phyloP scores from a whole-genome alignment of 2,329 filamentous ascomycete species.

The Fusarium praegraminearum region DNA sequence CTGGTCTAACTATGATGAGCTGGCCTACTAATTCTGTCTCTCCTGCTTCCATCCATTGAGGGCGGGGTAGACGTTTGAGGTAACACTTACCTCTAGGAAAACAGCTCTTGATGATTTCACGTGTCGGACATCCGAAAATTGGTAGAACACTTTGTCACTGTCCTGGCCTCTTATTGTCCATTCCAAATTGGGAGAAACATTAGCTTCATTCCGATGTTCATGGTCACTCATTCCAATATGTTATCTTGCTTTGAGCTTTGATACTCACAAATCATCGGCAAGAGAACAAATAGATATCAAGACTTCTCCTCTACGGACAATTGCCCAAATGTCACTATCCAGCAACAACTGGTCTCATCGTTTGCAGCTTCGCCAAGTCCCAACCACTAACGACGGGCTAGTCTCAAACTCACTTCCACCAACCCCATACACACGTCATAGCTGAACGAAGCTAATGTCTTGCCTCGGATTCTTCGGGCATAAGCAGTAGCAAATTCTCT shows the following conservation, averaged over 20 bases:
- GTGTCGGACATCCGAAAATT: not conserved
- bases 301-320: not conserved
- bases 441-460: not conserved
- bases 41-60: too few relatives aligned
- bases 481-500: not conserved
- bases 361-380: not conserved
- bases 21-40: too few relatives aligned
- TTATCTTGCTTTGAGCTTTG: too few relatives aligned
- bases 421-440: constrained; percentile 21
- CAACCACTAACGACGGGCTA: not conserved
- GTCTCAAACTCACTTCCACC: constrained; percentile 2
- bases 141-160: not conserved
- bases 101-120: not conserved
- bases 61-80: too few relatives aligned
- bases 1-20: too few relatives aligned
- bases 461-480: not conserved
- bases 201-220: not conserved
- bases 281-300: not conserved
- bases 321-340: not conserved
- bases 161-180: not conserved
- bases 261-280: not conserved
- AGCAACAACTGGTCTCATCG: not conserved
- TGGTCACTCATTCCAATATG: not conserved
- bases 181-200: not conserved
- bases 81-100: not conserved